Evolutionary conservation across 129 eudicot species (phyloP).

Genomic region (Helianthus tuberosus): DNA sequence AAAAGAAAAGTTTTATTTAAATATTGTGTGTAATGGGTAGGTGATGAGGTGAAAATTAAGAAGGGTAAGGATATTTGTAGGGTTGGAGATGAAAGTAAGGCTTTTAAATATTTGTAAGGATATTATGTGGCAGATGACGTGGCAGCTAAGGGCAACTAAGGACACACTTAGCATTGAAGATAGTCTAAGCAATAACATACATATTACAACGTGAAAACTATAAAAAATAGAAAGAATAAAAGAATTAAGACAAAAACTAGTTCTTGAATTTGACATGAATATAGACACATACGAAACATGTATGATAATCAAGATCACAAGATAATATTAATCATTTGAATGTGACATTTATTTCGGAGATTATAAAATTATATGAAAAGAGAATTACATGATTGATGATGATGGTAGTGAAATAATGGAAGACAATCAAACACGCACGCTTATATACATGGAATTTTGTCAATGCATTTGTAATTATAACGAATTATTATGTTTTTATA

Average conservation of each 20-base stretch:
- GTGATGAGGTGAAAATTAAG: no score
- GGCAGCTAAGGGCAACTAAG: no score
- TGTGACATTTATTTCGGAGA: constrained; percentile 4
- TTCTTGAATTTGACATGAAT: not conserved
- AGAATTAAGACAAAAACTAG: not conserved
- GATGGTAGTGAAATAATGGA: constrained; percentile 38
- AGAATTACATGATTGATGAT: constrained; percentile 29
- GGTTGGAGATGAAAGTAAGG: no score
- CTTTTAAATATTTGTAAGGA: no score
- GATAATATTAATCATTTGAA: constrained; percentile 2
- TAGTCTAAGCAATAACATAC: not conserved
- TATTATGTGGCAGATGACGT: no score
- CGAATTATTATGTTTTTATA: constrained; percentile 49
- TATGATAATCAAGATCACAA: not conserved
- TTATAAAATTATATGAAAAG: constrained; percentile 15
- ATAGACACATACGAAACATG: not conserved
- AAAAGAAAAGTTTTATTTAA: no score
- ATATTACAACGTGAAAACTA: not conserved
- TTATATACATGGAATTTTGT: constrained; percentile 43
- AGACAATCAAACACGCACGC: constrained; percentile 55
- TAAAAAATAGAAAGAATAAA: not conserved
- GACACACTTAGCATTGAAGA: no score
- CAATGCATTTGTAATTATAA: constrained; percentile 30
- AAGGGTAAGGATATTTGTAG: no score
- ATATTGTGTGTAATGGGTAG: no score